Evolutionary conservation across 1,284 basidiomycete species (phyloP).

Genomic region (Pseudozyma hubeiensis): DNA sequence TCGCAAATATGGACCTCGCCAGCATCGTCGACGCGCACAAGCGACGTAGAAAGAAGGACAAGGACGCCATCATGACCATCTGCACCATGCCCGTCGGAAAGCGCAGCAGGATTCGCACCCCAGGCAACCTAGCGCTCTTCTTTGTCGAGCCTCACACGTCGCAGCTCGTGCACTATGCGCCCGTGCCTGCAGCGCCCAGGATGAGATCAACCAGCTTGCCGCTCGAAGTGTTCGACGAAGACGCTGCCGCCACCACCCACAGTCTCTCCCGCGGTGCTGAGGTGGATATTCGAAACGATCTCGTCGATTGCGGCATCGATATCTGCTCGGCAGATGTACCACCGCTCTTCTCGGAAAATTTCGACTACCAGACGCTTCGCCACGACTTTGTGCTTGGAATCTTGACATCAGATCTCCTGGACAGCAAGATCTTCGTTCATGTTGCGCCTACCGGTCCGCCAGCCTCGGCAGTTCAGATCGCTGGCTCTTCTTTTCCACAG

Average conservation of each 20-base stretch:
- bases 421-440: slow-evolving; percentile 93
- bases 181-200: slow-evolving; percentile 63
- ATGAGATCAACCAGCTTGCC: slow-evolving; percentile 62
- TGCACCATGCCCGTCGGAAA: slow-evolving; percentile 46
- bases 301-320: slow-evolving; percentile 80
- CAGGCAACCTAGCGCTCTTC: slow-evolving; percentile 59
- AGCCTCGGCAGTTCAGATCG: slow-evolving; percentile 31
- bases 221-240: slow-evolving; percentile 55
- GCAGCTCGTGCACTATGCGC: slow-evolving; percentile 67
- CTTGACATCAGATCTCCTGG: slow-evolving; percentile 91
- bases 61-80: slow-evolving; percentile 91
- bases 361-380: slow-evolving; percentile 92
- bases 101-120: slow-evolving; percentile 43
- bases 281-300: slow-evolving; percentile 84
- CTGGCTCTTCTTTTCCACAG: slow-evolving; percentile 76
- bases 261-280: slow-evolving; percentile 70
- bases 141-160: slow-evolving; percentile 59
- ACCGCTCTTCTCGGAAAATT: slow-evolving; percentile 97
- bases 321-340: slow-evolving; percentile 84
- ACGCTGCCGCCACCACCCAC: slow-evolving; percentile 35
- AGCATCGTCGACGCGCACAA: slow-evolving; percentile 89
- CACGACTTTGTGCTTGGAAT: slow-evolving; percentile 96
- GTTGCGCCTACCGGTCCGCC: slow-evolving; percentile 72
- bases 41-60: slow-evolving; percentile 84
- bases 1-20: slow-evolving; percentile 91